These are phyloP conservation scores for Babesia ovis DNA, from an alignment of 169 alveolate genomes.

Conservation along the genomic window DNA sequence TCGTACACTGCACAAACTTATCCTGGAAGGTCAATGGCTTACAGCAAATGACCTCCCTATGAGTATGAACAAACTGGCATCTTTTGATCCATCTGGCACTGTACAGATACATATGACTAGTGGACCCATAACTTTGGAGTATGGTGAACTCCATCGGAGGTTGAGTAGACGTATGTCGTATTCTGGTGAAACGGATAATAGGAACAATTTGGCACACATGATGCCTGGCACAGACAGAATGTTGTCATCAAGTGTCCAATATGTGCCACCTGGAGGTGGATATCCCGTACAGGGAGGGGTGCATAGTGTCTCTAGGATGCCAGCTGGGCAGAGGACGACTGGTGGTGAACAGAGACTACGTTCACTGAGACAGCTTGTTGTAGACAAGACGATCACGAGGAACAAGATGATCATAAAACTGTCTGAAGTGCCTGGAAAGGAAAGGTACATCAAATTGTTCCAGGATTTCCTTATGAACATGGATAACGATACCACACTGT, in stretches of 20 bases:
- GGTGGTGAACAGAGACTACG: conserved; percentile 8
- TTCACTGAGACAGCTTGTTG: conserved; percentile 31
- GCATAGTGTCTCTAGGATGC: neutral
- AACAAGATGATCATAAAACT: conserved; percentile 40
- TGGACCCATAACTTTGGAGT: conserved; percentile 17
- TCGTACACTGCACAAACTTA: conserved; percentile 19
- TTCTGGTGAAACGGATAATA: neutral
- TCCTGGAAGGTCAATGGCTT: conserved; percentile 34
- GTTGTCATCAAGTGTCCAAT: neutral
- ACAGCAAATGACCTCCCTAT: conserved; percentile 15
- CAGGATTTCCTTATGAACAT: conserved; percentile 39
- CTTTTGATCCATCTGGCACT: conserved; percentile 7
- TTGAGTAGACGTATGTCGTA: neutral
- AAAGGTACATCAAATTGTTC: conserved; percentile 38
- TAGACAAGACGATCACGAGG: conserved; percentile 28
- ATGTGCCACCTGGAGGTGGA: conserved; percentile 5
- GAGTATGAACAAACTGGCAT: conserved; percentile 32
- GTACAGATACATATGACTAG: conserved; percentile 9
- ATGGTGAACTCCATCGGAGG: conserved; percentile 24
- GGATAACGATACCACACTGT: conserved; percentile 40
- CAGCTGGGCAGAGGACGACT: neutral
- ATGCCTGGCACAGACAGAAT: neutral
- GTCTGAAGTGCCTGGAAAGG: conserved; percentile 39
- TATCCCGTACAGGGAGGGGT: conserved; percentile 5
- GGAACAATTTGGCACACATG: neutral